Conservation (phyloP, 2,329 filamentous ascomycete genomes). For the Fusarium chaquense region DNA sequence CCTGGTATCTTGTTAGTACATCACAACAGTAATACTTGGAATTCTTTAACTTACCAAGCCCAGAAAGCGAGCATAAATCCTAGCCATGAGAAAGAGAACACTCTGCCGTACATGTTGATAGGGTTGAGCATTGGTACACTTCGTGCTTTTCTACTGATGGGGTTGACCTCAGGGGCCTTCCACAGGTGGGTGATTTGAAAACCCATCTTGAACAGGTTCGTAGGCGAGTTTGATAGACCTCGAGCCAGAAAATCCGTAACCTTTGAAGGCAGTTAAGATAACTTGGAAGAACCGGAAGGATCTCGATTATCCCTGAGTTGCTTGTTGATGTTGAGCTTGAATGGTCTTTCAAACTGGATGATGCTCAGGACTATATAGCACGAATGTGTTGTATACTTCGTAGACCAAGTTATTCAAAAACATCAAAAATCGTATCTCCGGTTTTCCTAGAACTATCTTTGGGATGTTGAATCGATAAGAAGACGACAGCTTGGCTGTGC, state of each 20-base stretch:
- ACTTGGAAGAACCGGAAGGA: neutral
- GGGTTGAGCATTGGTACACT: slow-evolving; percentile 84
- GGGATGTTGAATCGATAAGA: slow-evolving; percentile 35
- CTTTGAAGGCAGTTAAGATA: neutral
- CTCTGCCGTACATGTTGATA: slow-evolving; percentile 82
- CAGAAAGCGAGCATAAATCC: slow-evolving; percentile 90
- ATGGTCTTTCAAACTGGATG: slow-evolving; percentile 17
- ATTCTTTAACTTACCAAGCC: slow-evolving; percentile 69
- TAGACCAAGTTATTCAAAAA: neutral
- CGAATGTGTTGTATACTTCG: slow-evolving; percentile 17
- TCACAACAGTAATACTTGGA: neutral
- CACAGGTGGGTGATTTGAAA: slow-evolving; percentile 49
- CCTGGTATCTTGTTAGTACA: slow-evolving; percentile 39
- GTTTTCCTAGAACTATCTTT: slow-evolving; percentile 39
- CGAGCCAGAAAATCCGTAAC: neutral
- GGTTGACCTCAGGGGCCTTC: slow-evolving; percentile 77
- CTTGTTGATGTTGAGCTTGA: slow-evolving; percentile 34
- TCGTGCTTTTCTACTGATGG: slow-evolving; percentile 84
- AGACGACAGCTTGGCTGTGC: slow-evolving; percentile 21
- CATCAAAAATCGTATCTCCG: slow-evolving; percentile 43
- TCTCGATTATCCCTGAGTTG: slow-evolving; percentile 18
- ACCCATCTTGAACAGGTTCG: slow-evolving; percentile 44
- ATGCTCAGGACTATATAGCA: slow-evolving; percentile 39
- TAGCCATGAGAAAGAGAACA: slow-evolving; percentile 91
- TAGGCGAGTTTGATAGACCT: neutral